These are phyloP conservation scores for Diaporthe caulivora DNA, from an alignment of 2,329 filamentous ascomycete genomes.

Conservation along the genomic window DNA sequence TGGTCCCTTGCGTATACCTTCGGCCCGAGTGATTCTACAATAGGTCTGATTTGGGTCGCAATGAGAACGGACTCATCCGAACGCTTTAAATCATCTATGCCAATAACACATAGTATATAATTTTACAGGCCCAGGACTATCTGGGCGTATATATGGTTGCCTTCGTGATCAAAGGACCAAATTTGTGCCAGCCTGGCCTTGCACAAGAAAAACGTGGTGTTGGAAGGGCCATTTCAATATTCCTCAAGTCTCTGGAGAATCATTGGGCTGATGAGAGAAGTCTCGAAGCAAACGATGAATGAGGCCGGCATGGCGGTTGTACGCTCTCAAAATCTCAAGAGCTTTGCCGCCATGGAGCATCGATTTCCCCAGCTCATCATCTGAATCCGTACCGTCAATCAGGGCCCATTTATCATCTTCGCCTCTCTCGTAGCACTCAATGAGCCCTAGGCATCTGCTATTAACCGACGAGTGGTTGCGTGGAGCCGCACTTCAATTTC, in stretches of 20 bases:
- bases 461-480: neutral
- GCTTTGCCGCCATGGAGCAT: neutral
- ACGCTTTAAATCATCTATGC: neutral
- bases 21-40: neutral
- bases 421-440: neutral
- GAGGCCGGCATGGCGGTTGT: neutral
- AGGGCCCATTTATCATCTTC: neutral
- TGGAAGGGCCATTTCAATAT: neutral
- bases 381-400: neutral
- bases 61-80: neutral
- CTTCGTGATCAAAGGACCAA: neutral
- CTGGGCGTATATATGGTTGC: neutral
- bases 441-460: neutral
- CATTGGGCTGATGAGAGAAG: neutral
- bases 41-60: neutral
- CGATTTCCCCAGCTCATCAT: neutral
- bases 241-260: neutral
- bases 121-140: neutral
- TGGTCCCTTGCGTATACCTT: neutral
- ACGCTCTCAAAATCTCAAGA: neutral
- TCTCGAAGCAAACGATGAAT: neutral
- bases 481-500: neutral
- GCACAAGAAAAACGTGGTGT: neutral
- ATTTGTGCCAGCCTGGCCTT: neutral
- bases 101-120: neutral